Evolutionary conservation across 2,329 filamentous ascomycete species (phyloP), one percentile per base, ranked within the genome.

Genomic region (Beauveria sp.): DNA sequence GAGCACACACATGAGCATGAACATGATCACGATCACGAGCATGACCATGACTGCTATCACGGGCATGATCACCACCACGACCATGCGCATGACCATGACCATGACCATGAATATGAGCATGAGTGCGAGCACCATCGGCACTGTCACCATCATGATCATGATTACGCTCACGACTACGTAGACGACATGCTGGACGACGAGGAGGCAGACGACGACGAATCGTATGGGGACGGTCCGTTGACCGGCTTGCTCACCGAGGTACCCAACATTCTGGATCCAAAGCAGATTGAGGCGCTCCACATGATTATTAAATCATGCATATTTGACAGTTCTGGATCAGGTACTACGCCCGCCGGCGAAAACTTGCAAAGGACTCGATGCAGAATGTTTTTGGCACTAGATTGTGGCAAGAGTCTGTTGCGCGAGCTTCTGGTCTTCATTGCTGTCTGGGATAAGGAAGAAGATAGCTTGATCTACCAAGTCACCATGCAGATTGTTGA

Each of bases 271-370:
- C 80, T 97, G 34, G 92, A 96, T 48, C 93, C 93, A 0, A 92
- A 92, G 61, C 93, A 97, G 74, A 97, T 97, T 59, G 93, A 97
- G 73, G 92, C 94, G 6, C 77, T 97, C 58, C 93, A 96, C 60
- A 96, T 97, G 92, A 96, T 97, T 63, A 88, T 97, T 68, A 96
- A 97, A 78, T 92, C 91, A 16, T 96, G 92, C 64, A 96, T 97
- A 58, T 85, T 96, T 24, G 90, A 96, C 68, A 86, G 85, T n/a
- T 80, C 84, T 62, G 90, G 89, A 63, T 88, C 89, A 65, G 85
- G 86, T 0, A 76, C 85, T 8, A 89, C 87, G 50, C 74, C 79
- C 10, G 82, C 82, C 14, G 88, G 87, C 20, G 89, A 91, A 70
- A 96, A 93, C 70, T 86, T 96, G 75, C 92, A 97, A 73, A 91